These are phyloP conservation scores for Lecanicillium sp. DNA, from an alignment of 2,329 filamentous ascomycete species.

Conservation along the genomic window DNA sequence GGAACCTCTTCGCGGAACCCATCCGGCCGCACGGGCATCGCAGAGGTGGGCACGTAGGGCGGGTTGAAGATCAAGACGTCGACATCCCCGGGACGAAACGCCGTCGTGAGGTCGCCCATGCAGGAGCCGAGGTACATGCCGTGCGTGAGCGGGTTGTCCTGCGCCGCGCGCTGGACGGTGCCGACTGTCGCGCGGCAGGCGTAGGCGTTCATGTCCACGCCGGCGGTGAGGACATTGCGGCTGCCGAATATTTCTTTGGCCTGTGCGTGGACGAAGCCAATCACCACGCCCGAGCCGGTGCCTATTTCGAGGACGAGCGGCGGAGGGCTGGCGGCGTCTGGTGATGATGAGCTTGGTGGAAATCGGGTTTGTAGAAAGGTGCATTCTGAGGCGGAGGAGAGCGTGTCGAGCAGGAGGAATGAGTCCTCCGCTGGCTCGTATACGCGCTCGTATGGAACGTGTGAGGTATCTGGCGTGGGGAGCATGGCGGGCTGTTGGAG, in stretches of 20 bases:
- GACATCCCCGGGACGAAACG: slow-evolving; percentile 49
- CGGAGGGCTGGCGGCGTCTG: too few species aligned
- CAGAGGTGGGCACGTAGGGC: slow-evolving; percentile 85
- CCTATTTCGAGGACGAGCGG: slow-evolving; percentile 79
- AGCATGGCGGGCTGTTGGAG: slow-evolving; percentile 51
- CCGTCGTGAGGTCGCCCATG: slow-evolving; percentile 61
- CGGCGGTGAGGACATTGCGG: slow-evolving; percentile 61
- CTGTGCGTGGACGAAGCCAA: slow-evolving; percentile 79
- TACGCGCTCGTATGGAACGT: slow-evolving; percentile 79
- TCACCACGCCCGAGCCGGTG: slow-evolving; percentile 86
- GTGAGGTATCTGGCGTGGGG: slow-evolving; percentile 86
- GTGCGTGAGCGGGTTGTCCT: slow-evolving; percentile 25
- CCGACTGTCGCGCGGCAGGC: slow-evolving; percentile 69
- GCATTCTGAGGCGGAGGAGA: slow-evolving; percentile 64
- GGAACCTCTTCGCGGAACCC: slow-evolving; percentile 17
- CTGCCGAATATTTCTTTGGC: slow-evolving; percentile 64
- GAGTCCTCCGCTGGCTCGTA: slow-evolving; percentile 97
- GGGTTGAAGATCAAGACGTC: slow-evolving; percentile 95
- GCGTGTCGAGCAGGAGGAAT: slow-evolving; percentile 84
- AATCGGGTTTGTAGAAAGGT: slow-evolving; percentile 63
- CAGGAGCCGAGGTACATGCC: slow-evolving; percentile 57
- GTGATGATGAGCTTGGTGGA: too few species aligned
- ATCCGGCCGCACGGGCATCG: slow-evolving; percentile 51
- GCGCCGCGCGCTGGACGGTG: slow-evolving; percentile 51
- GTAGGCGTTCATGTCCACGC: slow-evolving; percentile 77